Conservation (phyloP, 1,139 yeast species). For the Trichomonascaceae sp. region DNA sequence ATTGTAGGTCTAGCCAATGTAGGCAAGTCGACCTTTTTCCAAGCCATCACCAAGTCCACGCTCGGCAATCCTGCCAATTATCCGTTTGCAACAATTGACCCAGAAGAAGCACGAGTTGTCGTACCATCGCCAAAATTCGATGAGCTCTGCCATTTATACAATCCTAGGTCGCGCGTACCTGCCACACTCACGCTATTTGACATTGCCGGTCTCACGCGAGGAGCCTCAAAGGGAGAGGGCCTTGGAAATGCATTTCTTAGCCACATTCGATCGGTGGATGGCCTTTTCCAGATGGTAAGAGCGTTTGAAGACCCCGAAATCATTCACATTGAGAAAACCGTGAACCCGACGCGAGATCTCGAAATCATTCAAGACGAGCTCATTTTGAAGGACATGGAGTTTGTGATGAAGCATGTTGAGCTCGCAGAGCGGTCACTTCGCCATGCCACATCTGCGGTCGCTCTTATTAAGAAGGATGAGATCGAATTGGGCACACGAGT, state of each 20-base stretch:
- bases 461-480: constrained; percentile 73
- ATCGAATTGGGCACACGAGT: constrained; percentile 62
- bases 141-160: constrained; percentile 49
- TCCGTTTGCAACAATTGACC: constrained; percentile 95
- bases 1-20: constrained; percentile 85
- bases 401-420: constrained; percentile 75
- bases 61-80: constrained; percentile 94
- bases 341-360: constrained; percentile 81
- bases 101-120: constrained; percentile 90
- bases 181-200: constrained; percentile 85
- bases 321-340: constrained; percentile 89
- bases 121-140: constrained; percentile 86
- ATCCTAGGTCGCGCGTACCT: constrained; percentile 62
- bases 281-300: constrained; percentile 89
- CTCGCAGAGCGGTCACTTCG: constrained; percentile 33
- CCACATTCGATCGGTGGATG: constrained; percentile 91
- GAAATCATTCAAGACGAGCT: constrained; percentile 79
- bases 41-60: constrained; percentile 64
- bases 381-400: constrained; percentile 88
- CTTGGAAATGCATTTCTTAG: constrained; percentile 93
- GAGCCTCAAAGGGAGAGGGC: constrained; percentile 94
- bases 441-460: constrained; percentile 3
- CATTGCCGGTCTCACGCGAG: constrained; percentile 91
- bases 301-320: constrained; percentile 91
- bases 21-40: constrained; percentile 68